These are phyloP conservation scores for Venturia aucupariae DNA, from an alignment of 2,329 filamentous ascomycete genomes.

Conservation along the genomic window DNA sequence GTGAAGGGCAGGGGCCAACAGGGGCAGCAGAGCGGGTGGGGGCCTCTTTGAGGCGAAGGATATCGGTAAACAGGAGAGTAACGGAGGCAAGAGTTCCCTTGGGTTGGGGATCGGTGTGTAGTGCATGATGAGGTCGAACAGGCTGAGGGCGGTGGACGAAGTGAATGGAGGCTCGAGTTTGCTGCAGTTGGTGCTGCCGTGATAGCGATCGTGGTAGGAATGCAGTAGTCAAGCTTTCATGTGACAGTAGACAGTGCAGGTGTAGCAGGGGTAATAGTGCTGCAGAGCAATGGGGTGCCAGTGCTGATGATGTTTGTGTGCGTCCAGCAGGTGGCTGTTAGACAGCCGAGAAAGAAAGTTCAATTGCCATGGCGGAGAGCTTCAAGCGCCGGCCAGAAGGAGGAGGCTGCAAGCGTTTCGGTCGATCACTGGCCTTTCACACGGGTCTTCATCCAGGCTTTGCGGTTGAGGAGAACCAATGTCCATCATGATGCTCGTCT, in stretches of 20 bases:
- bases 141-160: background rate
- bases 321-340: background rate
- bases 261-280: background rate
- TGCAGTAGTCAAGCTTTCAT: background rate
- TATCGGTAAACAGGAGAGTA: constrained; percentile 54
- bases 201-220: background rate
- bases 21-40: constrained; percentile 50
- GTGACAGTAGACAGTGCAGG: background rate
- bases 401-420: background rate
- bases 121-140: constrained; percentile 7
- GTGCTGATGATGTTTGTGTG: background rate
- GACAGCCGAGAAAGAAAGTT: background rate
- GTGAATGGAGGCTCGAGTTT: background rate
- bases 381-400: background rate
- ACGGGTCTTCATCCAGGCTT: background rate
- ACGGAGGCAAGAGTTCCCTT: constrained; percentile 48
- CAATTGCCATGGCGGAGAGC: background rate
- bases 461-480: background rate
- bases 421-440: background rate
- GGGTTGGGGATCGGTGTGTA: constrained; percentile 45
- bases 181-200: background rate
- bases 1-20: constrained; percentile 54
- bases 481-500: too few species aligned
- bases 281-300: background rate
- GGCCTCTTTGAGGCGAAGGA: constrained; percentile 50